These are phyloP conservation scores for Chaetomiaceae sp. DNA, from an alignment of 2,329 filamentous ascomycete genomes.

Conservation along the genomic window DNA sequence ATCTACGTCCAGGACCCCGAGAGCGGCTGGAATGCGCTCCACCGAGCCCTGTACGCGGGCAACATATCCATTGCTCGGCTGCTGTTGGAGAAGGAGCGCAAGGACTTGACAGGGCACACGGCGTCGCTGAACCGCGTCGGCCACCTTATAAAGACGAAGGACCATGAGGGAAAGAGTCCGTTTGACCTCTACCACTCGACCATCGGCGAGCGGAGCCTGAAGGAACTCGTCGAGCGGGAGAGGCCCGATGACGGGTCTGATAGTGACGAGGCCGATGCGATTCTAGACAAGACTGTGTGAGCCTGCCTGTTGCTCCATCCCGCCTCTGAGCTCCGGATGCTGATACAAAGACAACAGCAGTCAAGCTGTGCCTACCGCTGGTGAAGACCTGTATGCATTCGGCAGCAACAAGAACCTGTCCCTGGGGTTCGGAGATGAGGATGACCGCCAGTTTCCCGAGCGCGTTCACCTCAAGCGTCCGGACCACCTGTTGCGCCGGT, in stretches of 20 bases:
- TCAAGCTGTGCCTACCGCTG: slow-evolving; percentile 34
- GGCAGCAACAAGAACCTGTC: slow-evolving; percentile 95
- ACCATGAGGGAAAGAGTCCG: slow-evolving; percentile 89
- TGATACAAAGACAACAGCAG: slow-evolving; percentile 20
- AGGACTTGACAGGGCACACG: slow-evolving; percentile 57
- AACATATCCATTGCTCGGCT: slow-evolving; percentile 82
- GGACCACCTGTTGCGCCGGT: slow-evolving; percentile 67
- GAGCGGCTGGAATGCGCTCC: slow-evolving; percentile 93
- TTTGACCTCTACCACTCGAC: slow-evolving; percentile 90
- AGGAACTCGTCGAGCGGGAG: slow-evolving; percentile 35
- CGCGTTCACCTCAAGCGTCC: slow-evolving; percentile 73
- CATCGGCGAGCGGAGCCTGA: slow-evolving; percentile 70
- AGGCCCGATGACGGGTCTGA: slow-evolving; percentile 51
- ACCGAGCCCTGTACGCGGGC: slow-evolving; percentile 83
- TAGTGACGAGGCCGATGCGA: slow-evolving; percentile 44
- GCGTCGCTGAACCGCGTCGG: slow-evolving; percentile 59
- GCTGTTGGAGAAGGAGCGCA: slow-evolving; percentile 73
- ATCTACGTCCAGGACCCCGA: slow-evolving; percentile 83
- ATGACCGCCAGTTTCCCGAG: slow-evolving; percentile 91
- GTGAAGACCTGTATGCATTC: slow-evolving; percentile 88
- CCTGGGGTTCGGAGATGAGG: slow-evolving; percentile 89
- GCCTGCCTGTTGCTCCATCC: slow-evolving; percentile 18
- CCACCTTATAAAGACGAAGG: slow-evolving; percentile 88
- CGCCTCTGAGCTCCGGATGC: background rate
- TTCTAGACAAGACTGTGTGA: slow-evolving; percentile 25